Conservation (phyloP, 2,329 filamentous ascomycete genomes). For the Phaeosphaeria sp. region DNA sequence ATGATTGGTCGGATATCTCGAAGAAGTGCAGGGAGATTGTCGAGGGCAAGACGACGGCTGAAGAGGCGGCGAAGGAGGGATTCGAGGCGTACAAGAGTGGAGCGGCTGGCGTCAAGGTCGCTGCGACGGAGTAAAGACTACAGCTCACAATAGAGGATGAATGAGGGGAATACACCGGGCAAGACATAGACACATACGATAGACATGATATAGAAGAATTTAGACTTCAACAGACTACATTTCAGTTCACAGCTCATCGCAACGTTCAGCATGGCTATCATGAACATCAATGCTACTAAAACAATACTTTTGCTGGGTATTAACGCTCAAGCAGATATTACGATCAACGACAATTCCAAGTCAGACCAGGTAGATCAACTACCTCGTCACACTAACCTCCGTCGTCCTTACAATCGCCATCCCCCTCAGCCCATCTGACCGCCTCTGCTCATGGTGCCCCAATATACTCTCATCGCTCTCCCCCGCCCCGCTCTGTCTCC, state of each 20-base stretch:
- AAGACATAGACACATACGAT: slow-evolving; percentile 12
- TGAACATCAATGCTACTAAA: neutral
- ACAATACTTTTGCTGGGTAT: neutral
- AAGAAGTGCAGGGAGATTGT: slow-evolving; percentile 77
- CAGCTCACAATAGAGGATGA: neutral
- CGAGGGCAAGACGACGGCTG: slow-evolving; percentile 72
- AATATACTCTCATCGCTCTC: slow-evolving; percentile 23
- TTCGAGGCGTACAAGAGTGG: slow-evolving; percentile 56
- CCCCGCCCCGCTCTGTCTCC: slow-evolving; percentile 6
- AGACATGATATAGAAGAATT: slow-evolving; percentile 1
- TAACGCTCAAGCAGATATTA: neutral
- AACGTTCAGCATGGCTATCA: neutral
- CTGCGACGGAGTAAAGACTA: slow-evolving; percentile 22
- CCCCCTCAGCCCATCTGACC: slow-evolving; percentile 7
- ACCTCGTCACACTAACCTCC: slow-evolving; percentile 22
- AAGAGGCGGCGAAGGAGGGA: slow-evolving; percentile 69
- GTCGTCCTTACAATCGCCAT: slow-evolving; percentile 25
- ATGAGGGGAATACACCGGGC: neutral
- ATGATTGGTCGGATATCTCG: slow-evolving; percentile 82
- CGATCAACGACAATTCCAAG: neutral
- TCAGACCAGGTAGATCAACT: neutral
- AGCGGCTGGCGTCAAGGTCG: slow-evolving; percentile 44
- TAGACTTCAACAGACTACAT: neutral
- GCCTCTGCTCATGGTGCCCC: slow-evolving; percentile 1
- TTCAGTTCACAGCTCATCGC: neutral